Conservation (phyloP, 2,329 filamentous ascomycete genomes). For the Pseudogymnoascus sp. region DNA sequence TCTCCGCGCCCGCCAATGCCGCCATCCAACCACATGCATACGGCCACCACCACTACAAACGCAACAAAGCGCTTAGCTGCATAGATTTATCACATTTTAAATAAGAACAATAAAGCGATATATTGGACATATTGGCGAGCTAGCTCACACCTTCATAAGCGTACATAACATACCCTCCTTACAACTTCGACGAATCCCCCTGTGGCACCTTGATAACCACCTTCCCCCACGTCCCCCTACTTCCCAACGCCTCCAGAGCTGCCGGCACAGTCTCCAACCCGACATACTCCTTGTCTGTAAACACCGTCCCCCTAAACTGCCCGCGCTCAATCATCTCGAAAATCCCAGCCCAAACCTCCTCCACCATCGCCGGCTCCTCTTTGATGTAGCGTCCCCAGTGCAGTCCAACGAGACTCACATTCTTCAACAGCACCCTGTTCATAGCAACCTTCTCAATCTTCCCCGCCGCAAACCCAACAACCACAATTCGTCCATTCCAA, state of each 20-base stretch:
- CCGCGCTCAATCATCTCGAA: constrained; percentile 68
- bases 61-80: neutral
- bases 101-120: neutral
- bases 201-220: constrained; percentile 83
- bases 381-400: constrained; percentile 83
- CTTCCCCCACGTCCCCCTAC: constrained; percentile 88
- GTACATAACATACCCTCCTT: constrained; percentile 9
- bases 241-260: constrained; percentile 69
- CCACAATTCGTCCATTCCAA: constrained; percentile 82
- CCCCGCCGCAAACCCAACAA: constrained; percentile 84
- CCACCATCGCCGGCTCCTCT: constrained; percentile 63
- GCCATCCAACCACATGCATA: neutral
- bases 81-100: neutral
- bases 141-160: neutral
- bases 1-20: neutral
- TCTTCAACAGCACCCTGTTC: constrained; percentile 90
- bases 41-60: neutral
- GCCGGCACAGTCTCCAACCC: constrained; percentile 72
- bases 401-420: constrained; percentile 80
- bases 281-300: constrained; percentile 71
- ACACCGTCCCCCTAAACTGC: constrained; percentile 76
- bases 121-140: neutral
- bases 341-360: constrained; percentile 73
- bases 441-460: constrained; percentile 85
- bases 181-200: constrained; percentile 50